Percentiles rank a stretch among this genome's conserved stretches.
Conservation (phyloP, 768 basidiomycete species). For the Phlebiopsis flavidoalba region DNA sequence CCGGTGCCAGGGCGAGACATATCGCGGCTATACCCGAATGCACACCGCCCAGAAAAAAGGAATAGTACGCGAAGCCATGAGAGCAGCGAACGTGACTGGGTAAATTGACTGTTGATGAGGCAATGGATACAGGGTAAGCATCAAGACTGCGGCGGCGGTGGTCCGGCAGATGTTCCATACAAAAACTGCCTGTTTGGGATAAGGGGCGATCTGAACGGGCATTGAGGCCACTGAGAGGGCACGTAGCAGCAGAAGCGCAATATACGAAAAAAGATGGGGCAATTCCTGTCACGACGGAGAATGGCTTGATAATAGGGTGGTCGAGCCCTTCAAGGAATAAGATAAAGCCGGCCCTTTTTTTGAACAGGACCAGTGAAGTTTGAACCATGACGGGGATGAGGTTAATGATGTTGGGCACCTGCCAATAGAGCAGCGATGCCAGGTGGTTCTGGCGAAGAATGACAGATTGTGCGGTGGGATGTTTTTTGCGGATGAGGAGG, state of each 20-base stretch:
- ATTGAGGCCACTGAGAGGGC: slow-evolving; percentile 2
- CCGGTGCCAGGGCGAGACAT: too few relatives aligned
- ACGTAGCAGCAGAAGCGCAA: neutral
- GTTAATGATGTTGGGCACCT: slow-evolving; percentile 4
- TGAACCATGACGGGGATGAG: slow-evolving; percentile 11
- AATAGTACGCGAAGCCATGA: too few relatives aligned
- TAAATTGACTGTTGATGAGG: too few relatives aligned
- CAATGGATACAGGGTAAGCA: too few relatives aligned
- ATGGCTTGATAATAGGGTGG: neutral
- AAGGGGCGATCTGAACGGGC: slow-evolving; percentile 10
- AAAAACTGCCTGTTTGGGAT: too few relatives aligned
- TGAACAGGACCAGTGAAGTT: slow-evolving; percentile 9
- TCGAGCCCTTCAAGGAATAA: slow-evolving; percentile 3
- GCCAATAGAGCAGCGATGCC: neutral
- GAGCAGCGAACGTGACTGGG: too few relatives aligned
- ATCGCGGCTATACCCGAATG: too few relatives aligned
- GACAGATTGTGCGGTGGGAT: neutral
- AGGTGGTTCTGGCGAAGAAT: slow-evolving; percentile 2
- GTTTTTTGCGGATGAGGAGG: neutral
- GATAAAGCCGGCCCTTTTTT: slow-evolving; percentile 8
- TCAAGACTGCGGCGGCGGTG: too few relatives aligned
- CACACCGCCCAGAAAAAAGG: too few relatives aligned
- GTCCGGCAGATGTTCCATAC: too few relatives aligned
- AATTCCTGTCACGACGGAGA: neutral
- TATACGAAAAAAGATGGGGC: neutral